Base-by-base conservation (phyloP, 2,329 filamentous ascomycete species). In the Epichloe typhina region DNA sequence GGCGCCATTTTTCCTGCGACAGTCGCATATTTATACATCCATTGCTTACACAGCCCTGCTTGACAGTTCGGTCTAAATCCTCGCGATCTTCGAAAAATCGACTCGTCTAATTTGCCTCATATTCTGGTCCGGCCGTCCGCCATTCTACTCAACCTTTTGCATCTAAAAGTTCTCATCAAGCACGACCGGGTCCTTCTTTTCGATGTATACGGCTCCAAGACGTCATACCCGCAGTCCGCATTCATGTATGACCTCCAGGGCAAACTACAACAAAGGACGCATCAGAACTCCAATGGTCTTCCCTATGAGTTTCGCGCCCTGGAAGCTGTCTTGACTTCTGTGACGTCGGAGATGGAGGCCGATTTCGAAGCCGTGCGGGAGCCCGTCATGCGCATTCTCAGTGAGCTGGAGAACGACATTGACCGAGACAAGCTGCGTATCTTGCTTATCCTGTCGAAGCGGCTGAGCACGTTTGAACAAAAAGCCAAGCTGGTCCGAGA, bases 221-320 rank as follows among this genome's bases (percentile, higher is more conserved):
- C 94, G 58, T 94, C 89, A 0, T 95, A 96, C 62, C 89, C 91
- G 35, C 93, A 97, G 66, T 95, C 89, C 4, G 81, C 93, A 13
- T 98, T 98, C 70, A 95, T 98, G 81, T 96, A 97, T 68, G 93
- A 97, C 62, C 72, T 98, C 19, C 89, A 97, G 66, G 88, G 88
- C 12, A 95, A 95, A 64, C 73, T 98, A 43, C 84, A 88, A 55
- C 88, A 95, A 62, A 91, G 89, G 65, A 58, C 64, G 13, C 46
- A 56, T 2, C 72, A 76, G 1, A 68, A 72, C n/a, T 76, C 79
- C 15, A 77, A 76, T 37, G 78, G 80, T 2, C 75, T 98, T 5
- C 88, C 93, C 0, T 98, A 98, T 66, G 93, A 98, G 66, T 95
- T 97, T 66, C 85, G 93, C 31, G 93, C 93, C 4, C 79, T 98